Evolutionary conservation across 345 rosid species (phyloP).

Genomic region (Citrus mangshanensis): DNA sequence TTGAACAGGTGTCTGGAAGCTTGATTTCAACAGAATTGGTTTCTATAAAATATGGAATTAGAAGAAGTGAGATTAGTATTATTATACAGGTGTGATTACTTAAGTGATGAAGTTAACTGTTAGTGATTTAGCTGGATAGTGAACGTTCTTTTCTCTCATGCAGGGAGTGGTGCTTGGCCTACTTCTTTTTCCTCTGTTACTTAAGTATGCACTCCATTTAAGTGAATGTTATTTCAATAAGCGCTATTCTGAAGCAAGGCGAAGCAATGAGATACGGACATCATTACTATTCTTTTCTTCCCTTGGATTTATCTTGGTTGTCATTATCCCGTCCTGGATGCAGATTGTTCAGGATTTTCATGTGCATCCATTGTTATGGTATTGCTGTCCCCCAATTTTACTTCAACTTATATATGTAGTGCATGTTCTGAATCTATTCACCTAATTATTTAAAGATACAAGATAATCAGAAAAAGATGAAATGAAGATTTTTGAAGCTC

Average conservation of each 20-base stretch:
- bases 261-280: slow-evolving; percentile 36
- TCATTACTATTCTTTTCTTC: slow-evolving; percentile 57
- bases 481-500: background rate
- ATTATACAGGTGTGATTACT: slow-evolving; percentile 62
- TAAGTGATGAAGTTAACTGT: slow-evolving; percentile 8
- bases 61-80: slow-evolving; percentile 74
- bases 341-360: slow-evolving; percentile 71
- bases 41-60: slow-evolving; percentile 48
- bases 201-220: slow-evolving; percentile 43
- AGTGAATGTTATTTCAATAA: slow-evolving; percentile 24
- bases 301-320: slow-evolving; percentile 41
- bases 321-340: slow-evolving; percentile 78
- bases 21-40: slow-evolving; percentile 41
- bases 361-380: slow-evolving; percentile 83
- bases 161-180: slow-evolving; percentile 87
- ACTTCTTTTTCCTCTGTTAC: slow-evolving; percentile 61
- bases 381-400: slow-evolving; percentile 17
- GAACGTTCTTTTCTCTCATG: slow-evolving; percentile 18
- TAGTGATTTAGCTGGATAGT: slow-evolving; percentile 11
- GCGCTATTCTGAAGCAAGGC: slow-evolving; percentile 27
- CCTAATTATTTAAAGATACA: too few relatives aligned
- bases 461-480: background rate
- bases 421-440: background rate
- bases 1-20: slow-evolving; percentile 48
- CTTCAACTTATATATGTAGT: background rate